Percentiles rank a stretch among this genome's conserved stretches.
phyloP scores from a whole-genome alignment of 2,329 filamentous ascomycete genomes.

The Madurella mycetomatis region DNA sequence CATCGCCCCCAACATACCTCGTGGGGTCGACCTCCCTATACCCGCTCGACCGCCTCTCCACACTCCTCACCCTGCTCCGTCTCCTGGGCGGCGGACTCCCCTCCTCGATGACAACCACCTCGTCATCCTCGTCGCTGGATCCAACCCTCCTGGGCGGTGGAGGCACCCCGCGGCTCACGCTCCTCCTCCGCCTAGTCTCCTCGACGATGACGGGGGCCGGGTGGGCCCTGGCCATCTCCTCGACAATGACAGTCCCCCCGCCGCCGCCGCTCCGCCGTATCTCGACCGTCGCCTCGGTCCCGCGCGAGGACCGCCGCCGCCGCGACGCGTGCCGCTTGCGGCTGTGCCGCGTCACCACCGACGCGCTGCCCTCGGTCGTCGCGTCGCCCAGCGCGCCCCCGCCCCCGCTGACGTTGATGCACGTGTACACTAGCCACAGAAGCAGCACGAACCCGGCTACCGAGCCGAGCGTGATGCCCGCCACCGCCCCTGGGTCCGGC shows the following conservation, averaged over 20 bases:
- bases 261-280: slow-evolving; percentile 20
- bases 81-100: slow-evolving; percentile 26
- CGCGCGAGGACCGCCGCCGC: slow-evolving; percentile 3
- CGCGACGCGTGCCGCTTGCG: background rate
- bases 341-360: slow-evolving; percentile 17
- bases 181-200: slow-evolving; percentile 23
- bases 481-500: slow-evolving; percentile 34
- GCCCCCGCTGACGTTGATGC: slow-evolving; percentile 31
- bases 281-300: slow-evolving; percentile 28
- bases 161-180: slow-evolving; percentile 16
- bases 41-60: slow-evolving; percentile 26
- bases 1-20: slow-evolving; percentile 30
- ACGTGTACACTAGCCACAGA: slow-evolving; percentile 32
- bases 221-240: slow-evolving; percentile 13
- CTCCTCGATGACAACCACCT: slow-evolving; percentile 36
- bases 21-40: slow-evolving; percentile 33
- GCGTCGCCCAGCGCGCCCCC: slow-evolving; percentile 20
- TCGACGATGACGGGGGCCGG: slow-evolving; percentile 26
- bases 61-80: slow-evolving; percentile 25
- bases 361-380: slow-evolving; percentile 18
- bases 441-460: slow-evolving; percentile 41
- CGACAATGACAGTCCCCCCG: slow-evolving; percentile 24
- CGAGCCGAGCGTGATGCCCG: slow-evolving; percentile 37
- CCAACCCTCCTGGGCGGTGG: slow-evolving; percentile 22
- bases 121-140: slow-evolving; percentile 27